Evolutionary conservation across 2,329 filamentous ascomycete genomes (phyloP).

Genomic region (Alternaria sp.): DNA sequence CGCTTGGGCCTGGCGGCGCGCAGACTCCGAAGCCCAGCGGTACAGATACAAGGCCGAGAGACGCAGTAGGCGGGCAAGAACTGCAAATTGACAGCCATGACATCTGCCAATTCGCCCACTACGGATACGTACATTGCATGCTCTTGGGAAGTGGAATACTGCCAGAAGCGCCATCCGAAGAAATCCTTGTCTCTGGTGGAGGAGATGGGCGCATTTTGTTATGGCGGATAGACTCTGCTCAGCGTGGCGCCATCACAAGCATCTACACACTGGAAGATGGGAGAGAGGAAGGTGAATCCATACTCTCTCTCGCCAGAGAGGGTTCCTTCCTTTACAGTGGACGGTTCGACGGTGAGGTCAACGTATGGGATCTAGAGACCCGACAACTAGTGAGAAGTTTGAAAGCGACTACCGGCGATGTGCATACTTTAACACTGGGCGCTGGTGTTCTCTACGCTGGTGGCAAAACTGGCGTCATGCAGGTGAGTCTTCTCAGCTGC

Average conservation of each 20-base stretch:
- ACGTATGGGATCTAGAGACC: conserved; percentile 97
- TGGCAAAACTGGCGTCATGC: conserved; percentile 85
- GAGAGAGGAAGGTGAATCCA: conserved; percentile 64
- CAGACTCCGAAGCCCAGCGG: conserved; percentile 76
- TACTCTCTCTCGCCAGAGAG: conserved; percentile 83
- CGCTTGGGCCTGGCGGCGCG: conserved; percentile 81
- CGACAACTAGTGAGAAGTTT: conserved; percentile 88
- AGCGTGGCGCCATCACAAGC: conserved; percentile 70
- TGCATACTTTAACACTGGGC: conserved; percentile 85
- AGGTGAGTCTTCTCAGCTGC: conserved; percentile 60
- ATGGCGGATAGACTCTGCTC: conserved; percentile 76
- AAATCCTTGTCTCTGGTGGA: conserved; percentile 87
- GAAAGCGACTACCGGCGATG: conserved; percentile 79
- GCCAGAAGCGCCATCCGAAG: conserved; percentile 72
- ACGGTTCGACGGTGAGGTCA: conserved; percentile 84
- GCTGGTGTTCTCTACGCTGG: conserved; percentile 87
- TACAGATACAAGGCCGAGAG: conserved; percentile 57
- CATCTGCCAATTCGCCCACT: conserved; percentile 89
- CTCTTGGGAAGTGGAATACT: conserved; percentile 78
- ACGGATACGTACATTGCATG: conserved; percentile 97
- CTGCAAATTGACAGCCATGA: conserved; percentile 84
- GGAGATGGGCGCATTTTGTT: conserved; percentile 94
- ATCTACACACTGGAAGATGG: conserved; percentile 72
- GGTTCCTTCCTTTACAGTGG: conserved; percentile 93
- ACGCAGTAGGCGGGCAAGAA: conserved; percentile 67